Base-by-base conservation (phyloP, 2,329 filamentous ascomycete genomes). In the Tympanopsis confertula region DNA sequence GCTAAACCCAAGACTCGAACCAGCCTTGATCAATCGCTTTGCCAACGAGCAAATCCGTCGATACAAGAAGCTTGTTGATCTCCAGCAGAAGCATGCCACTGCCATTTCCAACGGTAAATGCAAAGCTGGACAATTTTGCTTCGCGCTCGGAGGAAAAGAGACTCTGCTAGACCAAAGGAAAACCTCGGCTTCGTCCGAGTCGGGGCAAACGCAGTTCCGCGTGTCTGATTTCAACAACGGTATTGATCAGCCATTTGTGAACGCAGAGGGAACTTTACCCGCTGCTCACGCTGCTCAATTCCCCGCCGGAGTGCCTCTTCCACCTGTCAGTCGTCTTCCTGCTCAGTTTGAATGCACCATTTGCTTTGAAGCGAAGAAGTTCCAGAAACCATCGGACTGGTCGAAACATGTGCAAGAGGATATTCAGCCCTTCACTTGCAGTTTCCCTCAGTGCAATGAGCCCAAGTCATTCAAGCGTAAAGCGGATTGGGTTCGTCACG, bases 321-420 rank as follows among this genome's bases (percentile, higher is more conserved):
- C 88, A 4, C 86, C 86, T 2, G 81, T 86, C 2, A 70, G 66
- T 41, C 72, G 74, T 13, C 68, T 95, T 5, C 88, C 88, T 1
- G 86, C 87, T 3, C 79, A 89, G 51, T 89, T 94, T 43, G 88
- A 95, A 61, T 95, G 88, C 47, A 81, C 83, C 26, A 65, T 94
- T 17, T 94, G 88, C 61, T 94, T 86, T 62, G 76, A 80, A 47
- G 71, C 78, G 38, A 94, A 91, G 65, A 86, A 78, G 49, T 87
- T 91, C 48, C 75, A 80, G 48, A 94, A 94, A 56, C 88, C 87
- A 13, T 94, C 87, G 0, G 88, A 95, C 57, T 95, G 88, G 88
- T 94, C 87, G 2, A 94, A 95, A 55, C 88, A 95, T 51, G 85
- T 95, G 1, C 86, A 94, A 48, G 88, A 94, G 58, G 88, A 95